A percentile compares a stretch with the other conserved stretches of the same genome.
Evolutionary conservation across 2,329 filamentous ascomycete genomes (phyloP).

Genomic region (Colletotrichum destructivum): DNA sequence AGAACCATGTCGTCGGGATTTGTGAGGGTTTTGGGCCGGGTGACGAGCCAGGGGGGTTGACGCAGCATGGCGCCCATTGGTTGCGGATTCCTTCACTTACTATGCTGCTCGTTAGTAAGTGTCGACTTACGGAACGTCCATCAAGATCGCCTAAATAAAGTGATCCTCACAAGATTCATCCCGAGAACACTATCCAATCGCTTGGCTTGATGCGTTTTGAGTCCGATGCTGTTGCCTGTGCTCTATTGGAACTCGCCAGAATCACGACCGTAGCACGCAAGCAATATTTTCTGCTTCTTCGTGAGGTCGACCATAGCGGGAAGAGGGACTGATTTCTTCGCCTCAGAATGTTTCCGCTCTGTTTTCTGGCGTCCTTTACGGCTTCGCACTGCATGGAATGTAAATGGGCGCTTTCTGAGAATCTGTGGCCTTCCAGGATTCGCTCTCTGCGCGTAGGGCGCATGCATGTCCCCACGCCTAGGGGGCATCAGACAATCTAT

Average conservation of each 20-base stretch:
- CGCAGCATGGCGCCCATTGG: constrained; percentile 1
- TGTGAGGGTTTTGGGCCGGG: neutral
- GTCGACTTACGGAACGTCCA: neutral
- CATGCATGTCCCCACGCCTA: neutral
- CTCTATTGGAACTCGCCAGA: no score
- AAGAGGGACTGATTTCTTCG: neutral
- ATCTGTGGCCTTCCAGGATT: neutral
- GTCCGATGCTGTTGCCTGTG: neutral
- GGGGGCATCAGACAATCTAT: neutral
- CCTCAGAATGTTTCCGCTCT: neutral
- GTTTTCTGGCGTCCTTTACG: neutral
- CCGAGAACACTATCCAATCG: neutral
- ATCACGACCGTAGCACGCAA: neutral
- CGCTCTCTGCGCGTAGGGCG: neutral
- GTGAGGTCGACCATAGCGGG: neutral
- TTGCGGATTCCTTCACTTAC: neutral
- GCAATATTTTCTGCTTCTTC: neutral
- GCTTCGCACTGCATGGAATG: neutral
- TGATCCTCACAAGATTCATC: neutral
- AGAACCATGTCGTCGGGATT: constrained; percentile 14
- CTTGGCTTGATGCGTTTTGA: neutral
- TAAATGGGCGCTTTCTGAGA: neutral
- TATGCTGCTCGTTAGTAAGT: neutral
- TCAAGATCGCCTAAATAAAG: no score
- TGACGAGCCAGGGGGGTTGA: neutral